These are phyloP conservation scores for Alternaria viburni DNA, from an alignment of 2,329 filamentous ascomycete genomes.

Conservation along the genomic window DNA sequence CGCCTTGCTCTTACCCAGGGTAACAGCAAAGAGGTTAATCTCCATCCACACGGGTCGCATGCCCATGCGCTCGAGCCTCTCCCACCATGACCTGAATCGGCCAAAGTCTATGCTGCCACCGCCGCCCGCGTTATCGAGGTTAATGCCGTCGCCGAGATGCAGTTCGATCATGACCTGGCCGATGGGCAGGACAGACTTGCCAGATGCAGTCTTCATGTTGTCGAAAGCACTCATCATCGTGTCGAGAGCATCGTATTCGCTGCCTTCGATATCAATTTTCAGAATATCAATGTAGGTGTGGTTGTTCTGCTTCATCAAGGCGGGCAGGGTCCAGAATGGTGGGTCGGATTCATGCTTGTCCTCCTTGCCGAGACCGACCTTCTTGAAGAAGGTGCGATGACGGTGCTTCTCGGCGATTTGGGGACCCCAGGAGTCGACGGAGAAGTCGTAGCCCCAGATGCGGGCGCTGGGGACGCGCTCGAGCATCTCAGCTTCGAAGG, in stretches of 20 bases:
- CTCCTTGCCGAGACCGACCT: constrained; percentile 35
- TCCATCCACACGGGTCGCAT: constrained; percentile 46
- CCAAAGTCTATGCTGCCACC: constrained; percentile 32
- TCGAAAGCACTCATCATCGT: constrained; percentile 41
- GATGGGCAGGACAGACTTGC: constrained; percentile 34
- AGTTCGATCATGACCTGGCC: constrained; percentile 46
- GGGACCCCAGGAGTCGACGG: constrained; percentile 37
- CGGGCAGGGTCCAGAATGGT: constrained; percentile 38
- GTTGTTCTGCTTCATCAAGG: constrained; percentile 40
- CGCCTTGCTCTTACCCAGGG: constrained; percentile 30
- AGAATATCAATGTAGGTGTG: constrained; percentile 45
- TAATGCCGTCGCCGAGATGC: constrained; percentile 33
- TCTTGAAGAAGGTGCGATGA: constrained; percentile 39
- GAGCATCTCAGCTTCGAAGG: constrained; percentile 45
- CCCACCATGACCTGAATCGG: constrained; percentile 42
- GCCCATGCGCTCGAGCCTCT: constrained; percentile 42
- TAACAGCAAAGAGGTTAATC: constrained; percentile 42
- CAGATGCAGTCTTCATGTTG: constrained; percentile 20
- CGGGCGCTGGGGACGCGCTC: constrained; percentile 39
- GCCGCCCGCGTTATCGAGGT: constrained; percentile 4
- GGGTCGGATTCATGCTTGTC: constrained; percentile 28
- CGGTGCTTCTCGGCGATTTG: constrained; percentile 32
- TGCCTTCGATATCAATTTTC: constrained; percentile 44
- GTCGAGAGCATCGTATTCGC: constrained; percentile 39
- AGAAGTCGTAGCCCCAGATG: constrained; percentile 45